Evolutionary conservation across 441 rosid genomes (phyloP).

Genomic region (Eugenia klotzschiana): DNA sequence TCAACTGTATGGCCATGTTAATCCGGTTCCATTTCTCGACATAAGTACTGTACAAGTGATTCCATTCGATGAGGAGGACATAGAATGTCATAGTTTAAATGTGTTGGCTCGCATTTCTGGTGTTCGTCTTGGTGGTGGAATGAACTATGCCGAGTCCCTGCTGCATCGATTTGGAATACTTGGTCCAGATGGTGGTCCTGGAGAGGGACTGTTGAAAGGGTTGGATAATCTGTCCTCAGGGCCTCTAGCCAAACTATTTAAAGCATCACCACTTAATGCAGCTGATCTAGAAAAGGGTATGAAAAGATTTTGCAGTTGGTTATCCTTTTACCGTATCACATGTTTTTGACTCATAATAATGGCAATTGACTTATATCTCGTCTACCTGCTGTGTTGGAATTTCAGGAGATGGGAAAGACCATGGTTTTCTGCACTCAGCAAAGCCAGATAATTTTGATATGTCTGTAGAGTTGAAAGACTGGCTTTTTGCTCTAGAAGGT

Average conservation of each 20-base stretch:
- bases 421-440: conserved; percentile 39
- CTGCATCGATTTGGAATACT: conserved; percentile 57
- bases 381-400: conserved; percentile 24
- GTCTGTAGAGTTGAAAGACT: conserved; percentile 63
- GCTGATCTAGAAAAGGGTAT: conserved; percentile 52
- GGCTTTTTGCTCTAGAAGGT: conserved; percentile 96
- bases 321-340: neutral
- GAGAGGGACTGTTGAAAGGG: conserved; percentile 72
- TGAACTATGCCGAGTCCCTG: conserved; percentile 55
- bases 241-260: conserved; percentile 77
- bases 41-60: conserved; percentile 62
- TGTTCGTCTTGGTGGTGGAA: conserved; percentile 83
- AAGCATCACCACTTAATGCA: conserved; percentile 35
- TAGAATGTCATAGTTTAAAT: conserved; percentile 74
- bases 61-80: conserved; percentile 72
- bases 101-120: conserved; percentile 71
- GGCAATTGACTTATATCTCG: conserved; percentile 6
- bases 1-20: conserved; percentile 22
- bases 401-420: conserved; percentile 30
- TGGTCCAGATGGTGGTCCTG: conserved; percentile 89
- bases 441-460: conserved; percentile 82
- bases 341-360: neutral
- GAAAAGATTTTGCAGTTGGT: neutral
- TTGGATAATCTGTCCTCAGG: conserved; percentile 66
- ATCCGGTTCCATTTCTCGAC: conserved; percentile 54